These are phyloP conservation scores for Colletotrichum theobromicola DNA, from an alignment of 2,329 filamentous ascomycete genomes.

Conservation along the genomic window DNA sequence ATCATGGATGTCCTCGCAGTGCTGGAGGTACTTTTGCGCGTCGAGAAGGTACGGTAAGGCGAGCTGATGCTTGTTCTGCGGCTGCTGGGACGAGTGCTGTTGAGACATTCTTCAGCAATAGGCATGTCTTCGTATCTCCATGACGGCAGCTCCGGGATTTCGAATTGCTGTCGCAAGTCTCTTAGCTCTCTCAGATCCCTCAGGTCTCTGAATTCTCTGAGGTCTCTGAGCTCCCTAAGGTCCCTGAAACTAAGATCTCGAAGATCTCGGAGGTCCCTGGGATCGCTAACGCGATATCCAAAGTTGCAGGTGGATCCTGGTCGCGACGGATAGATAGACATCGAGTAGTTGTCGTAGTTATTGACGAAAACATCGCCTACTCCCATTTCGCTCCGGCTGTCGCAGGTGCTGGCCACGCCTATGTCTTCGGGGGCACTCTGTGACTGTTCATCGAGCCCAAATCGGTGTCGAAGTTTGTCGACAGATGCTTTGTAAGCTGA, in stretches of 20 bases:
- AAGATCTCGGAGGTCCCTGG: background rate
- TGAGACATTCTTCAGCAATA: background rate
- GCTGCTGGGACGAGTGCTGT: background rate
- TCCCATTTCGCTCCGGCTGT: background rate
- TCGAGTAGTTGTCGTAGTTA: background rate
- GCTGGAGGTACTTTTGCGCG: background rate
- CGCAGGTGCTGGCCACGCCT: background rate
- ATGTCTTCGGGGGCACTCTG: background rate
- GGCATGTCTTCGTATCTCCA: slow-evolving; percentile 1
- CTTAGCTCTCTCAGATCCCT: background rate
- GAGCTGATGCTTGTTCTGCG: background rate
- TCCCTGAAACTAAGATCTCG: background rate
- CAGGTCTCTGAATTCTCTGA: background rate
- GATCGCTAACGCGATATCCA: background rate
- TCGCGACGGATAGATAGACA: background rate
- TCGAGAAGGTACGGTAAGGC: background rate
- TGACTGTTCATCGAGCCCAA: background rate
- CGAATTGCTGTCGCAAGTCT: background rate
- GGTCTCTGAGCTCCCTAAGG: background rate
- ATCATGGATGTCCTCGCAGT: background rate
- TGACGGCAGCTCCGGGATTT: background rate
- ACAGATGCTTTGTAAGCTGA: background rate
- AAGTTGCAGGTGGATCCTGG: background rate
- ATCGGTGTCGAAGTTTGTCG: background rate
- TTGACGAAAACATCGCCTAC: background rate